Evolutionary conservation across 495 filamentous ascomycete species (phyloP), one percentile per base, ranked within the genome.

Genomic region (Astrocystis sublimbata): DNA sequence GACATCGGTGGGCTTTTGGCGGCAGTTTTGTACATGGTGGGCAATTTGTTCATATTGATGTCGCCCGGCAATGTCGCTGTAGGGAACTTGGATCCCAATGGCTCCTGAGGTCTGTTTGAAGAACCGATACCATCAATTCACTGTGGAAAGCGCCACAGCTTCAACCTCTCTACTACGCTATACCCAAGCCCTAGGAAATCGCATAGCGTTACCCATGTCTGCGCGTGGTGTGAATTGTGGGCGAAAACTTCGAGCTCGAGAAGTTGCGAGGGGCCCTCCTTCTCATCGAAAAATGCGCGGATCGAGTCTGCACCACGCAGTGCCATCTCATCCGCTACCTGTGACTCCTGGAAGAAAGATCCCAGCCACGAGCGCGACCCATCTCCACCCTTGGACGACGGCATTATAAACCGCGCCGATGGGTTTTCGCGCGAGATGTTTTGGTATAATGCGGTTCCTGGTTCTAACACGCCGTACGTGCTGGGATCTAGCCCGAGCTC

Each of bases 121-220:
- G 42, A 30, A 10, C 15, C 24, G 40, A 33, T 28, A 28, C 56
- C 21, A 58, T 36, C 13, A 10, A 15, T 28, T 65, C 47, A 68
- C 33, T 67, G 50, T n/a, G 71, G 71, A 38, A 73, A 73, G 5
- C 53, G 64, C 71, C 71, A 71, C 51, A 73, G 30, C 9, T 54
- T 60, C 19, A 71, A 24, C 46, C 71, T 58, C 62, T 73, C 71
- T 3, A 73, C 71, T 31, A 68, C 60, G 33, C 68, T 73, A 30
- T 73, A 73, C 12, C 71, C 71, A 56, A 73, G 46, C 9, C 71
- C 71, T 17, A 73, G 30, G 46, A 71, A 73, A 5, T 71, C 61
- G 66, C 71, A 73, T 1, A 73, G 62, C 12, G 40, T 15, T 2
- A 71, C 68, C 71, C 71, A 73, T n/a, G 68, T 73, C n/a, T 73